Base-by-base conservation (phyloP, 331 rosid genomes). In the Phaseolus coccineus region DNA sequence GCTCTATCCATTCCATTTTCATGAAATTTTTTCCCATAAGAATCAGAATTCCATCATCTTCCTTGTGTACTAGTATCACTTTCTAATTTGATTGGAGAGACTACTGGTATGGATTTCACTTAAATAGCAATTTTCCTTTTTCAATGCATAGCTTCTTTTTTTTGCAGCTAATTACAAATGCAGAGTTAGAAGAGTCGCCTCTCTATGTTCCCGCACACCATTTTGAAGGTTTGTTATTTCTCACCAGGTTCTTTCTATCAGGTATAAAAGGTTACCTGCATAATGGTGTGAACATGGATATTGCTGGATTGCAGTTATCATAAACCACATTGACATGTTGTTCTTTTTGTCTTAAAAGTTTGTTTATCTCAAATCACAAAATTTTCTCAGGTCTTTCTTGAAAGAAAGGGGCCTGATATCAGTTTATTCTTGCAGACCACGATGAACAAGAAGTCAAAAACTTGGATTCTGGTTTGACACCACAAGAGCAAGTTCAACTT, bases 121-220 rank as follows among this genome's bases (percentile, higher is more conserved):
- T 64, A 35, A 48, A 7, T 46, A 46, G 2, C 52, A 67, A 39
- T 27, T 7, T 37, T 8, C 64, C 44, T n/a, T 50, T 62, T 39
- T 6, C 9, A 48, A 16, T 70, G 74, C 64, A 25, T 1, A 37
- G 8, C 31, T 33, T 67, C 80, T 44, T 78, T 2, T 3, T 68
- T 81, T 25, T 87, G 89, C 97, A 94, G 98, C 85, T 90, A 19
- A 14, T 94, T 52, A 76, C 96, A 47, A 56, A 91, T 86, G 97
- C 98, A n/a, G 91, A 86, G 62, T 28, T 94, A 44, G 93, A 91
- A 80, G 97, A 91, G 70, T 8, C 90, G n/a, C 98, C 98, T 8
- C 86, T 87, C 40, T 92, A 69, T 80, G 87, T 80, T 69, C 97
- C 97, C 55, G 48, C 79, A 13, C 98, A 94, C 90, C 84, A 89